These are phyloP conservation scores for Wallacemonas collosoma DNA, from an alignment of 208 protist genomes.

Conservation along the genomic window DNA sequence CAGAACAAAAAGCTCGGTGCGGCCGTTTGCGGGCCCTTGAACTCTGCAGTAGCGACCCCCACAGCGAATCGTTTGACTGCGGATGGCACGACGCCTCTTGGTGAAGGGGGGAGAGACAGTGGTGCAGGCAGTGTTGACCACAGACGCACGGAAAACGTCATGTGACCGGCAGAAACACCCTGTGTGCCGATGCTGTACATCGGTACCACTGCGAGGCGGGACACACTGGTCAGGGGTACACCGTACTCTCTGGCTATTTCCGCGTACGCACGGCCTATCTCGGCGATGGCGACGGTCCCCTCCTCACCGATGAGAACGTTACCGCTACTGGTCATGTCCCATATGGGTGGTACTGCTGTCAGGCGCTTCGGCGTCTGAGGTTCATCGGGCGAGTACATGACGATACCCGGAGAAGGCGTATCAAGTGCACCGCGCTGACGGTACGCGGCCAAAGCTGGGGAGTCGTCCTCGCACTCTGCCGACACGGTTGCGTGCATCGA, in stretches of 20 bases:
- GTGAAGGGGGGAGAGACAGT: constrained; percentile 27
- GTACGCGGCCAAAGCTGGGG: background rate
- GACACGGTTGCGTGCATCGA: background rate
- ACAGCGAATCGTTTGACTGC: constrained; percentile 32
- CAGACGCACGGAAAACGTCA: background rate
- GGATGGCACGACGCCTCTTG: constrained; percentile 16
- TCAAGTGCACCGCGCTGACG: background rate
- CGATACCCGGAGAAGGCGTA: background rate
- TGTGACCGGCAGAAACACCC: constrained; percentile 31
- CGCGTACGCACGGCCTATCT: constrained; percentile 39
- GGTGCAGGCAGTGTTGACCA: constrained; percentile 17
- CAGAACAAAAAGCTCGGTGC: constrained; percentile 47
- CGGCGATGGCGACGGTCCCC: constrained; percentile 44
- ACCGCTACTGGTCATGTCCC: constrained; percentile 53
- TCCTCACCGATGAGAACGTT: constrained; percentile 63
- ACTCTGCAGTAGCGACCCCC: constrained; percentile 41
- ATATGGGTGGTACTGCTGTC: constrained; percentile 24
- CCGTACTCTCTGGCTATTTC: constrained; percentile 36
- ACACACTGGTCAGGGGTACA: constrained; percentile 7
- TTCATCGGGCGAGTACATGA: background rate
- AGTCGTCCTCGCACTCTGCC: background rate
- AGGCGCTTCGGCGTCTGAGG: background rate
- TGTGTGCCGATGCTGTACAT: constrained; percentile 55
- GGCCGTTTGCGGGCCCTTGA: constrained; percentile 19
- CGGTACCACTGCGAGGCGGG: constrained; percentile 39